These are phyloP conservation scores for Colletotrichum sp. DNA, from an alignment of 2,329 filamentous ascomycete genomes.

Conservation along the genomic window DNA sequence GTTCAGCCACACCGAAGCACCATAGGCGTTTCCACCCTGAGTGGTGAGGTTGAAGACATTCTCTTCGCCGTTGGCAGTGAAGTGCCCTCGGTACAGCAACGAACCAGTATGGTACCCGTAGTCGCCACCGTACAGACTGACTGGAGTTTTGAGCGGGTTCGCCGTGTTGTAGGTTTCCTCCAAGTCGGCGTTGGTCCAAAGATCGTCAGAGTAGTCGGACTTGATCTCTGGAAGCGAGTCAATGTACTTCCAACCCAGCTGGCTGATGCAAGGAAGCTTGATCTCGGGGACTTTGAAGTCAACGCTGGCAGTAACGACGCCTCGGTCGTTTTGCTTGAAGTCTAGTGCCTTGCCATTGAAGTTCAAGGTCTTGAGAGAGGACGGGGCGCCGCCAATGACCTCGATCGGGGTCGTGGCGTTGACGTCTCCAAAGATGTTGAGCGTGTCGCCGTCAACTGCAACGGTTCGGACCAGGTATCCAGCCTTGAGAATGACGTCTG, in stretches of 20 bases:
- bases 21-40: constrained; percentile 69
- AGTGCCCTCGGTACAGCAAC: constrained; percentile 70
- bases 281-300: constrained; percentile 21
- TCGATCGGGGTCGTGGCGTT: constrained; percentile 25
- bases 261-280: constrained; percentile 10
- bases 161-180: constrained; percentile 27
- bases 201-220: constrained; percentile 40
- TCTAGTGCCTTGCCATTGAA: constrained; percentile 23
- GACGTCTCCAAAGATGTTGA: constrained; percentile 27
- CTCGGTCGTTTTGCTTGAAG: constrained; percentile 20
- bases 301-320: constrained; percentile 23
- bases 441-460: constrained; percentile 12
- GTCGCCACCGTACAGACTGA: constrained; percentile 68
- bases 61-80: constrained; percentile 63
- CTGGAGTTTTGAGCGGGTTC: constrained; percentile 58
- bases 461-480: constrained; percentile 26
- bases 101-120: constrained; percentile 73
- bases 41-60: constrained; percentile 58
- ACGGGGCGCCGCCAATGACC: constrained; percentile 25
- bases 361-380: constrained; percentile 13
- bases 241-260: constrained; percentile 19
- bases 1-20: constrained; percentile 67
- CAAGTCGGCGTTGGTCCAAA: constrained; percentile 46
- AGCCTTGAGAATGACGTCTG: constrained; percentile 25
- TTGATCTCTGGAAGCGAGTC: constrained; percentile 26